Conservation (phyloP, 306 rosid species). For the Pyrus communis region DNA sequence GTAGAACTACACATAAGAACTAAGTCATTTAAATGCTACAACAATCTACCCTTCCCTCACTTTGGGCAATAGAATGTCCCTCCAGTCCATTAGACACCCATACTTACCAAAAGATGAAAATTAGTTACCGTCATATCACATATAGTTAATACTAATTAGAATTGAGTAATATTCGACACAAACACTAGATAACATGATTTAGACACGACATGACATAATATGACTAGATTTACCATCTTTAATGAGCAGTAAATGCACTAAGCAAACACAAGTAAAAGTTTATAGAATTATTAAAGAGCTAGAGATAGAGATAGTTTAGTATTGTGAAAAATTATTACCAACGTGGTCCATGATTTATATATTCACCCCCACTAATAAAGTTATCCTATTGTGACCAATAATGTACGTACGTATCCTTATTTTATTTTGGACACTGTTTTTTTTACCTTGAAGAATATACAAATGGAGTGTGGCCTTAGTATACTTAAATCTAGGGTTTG, state of each 20-base stretch:
- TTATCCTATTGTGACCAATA: slow-evolving; percentile 7
- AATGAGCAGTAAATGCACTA: not conserved
- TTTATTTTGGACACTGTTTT: not conserved
- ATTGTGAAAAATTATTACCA: slow-evolving; percentile 16
- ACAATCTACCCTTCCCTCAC: too few species aligned
- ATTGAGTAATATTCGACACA: not conserved
- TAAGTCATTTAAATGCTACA: too few species aligned
- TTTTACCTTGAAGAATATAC: not conserved
- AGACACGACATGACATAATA: not conserved
- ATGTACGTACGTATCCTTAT: not conserved
- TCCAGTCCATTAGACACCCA: too few species aligned
- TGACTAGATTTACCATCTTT: not conserved
- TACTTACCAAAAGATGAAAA: too few species aligned
- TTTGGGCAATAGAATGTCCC: too few species aligned
- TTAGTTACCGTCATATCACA: not conserved
- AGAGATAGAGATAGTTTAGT: not conserved
- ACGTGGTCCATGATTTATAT: slow-evolving; percentile 3
- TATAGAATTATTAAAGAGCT: not conserved
- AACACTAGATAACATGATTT: not conserved
- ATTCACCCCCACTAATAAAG: slow-evolving; percentile 18
- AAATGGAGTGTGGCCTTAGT: too few species aligned
- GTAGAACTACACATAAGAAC: too few species aligned
- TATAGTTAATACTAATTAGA: not conserved
- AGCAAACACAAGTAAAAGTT: not conserved
- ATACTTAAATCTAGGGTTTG: too few species aligned